phyloP scores from a whole-genome alignment of 495 filamentous ascomycete genomes.

The Aspergillus homomorphus region DNA sequence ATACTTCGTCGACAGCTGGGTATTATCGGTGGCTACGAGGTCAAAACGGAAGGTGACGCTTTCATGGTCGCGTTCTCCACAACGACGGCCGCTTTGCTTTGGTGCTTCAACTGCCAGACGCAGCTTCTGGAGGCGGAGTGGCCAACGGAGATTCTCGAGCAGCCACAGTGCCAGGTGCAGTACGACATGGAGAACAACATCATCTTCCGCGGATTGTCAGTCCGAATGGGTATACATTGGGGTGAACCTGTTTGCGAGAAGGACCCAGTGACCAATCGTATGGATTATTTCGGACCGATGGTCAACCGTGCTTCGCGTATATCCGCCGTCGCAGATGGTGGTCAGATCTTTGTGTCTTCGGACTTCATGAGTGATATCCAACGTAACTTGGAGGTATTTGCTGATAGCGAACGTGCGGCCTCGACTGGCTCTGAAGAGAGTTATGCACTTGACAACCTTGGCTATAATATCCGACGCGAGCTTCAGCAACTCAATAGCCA shows the following conservation, averaged over 20 bases:
- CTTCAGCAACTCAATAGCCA: slow-evolving; percentile 82
- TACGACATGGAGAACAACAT: slow-evolving; percentile 80
- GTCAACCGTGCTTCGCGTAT: slow-evolving; percentile 96
- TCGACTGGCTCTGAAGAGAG: slow-evolving; percentile 72
- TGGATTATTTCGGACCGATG: slow-evolving; percentile 99
- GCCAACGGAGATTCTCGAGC: slow-evolving; percentile 89
- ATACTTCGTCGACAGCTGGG: slow-evolving; percentile 90
- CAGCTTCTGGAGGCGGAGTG: slow-evolving; percentile 83
- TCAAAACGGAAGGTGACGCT: slow-evolving; percentile 99
- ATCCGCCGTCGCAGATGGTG: slow-evolving; percentile 90
- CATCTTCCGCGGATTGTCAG: slow-evolving; percentile 89
- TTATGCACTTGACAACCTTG: slow-evolving; percentile 54
- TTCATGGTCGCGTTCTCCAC: slow-evolving; percentile 99
- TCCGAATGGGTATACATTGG: slow-evolving; percentile 97
- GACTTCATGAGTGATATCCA: slow-evolving; percentile 97
- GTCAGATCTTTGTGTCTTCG: slow-evolving; percentile 92
- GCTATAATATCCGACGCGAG: slow-evolving; percentile 76
- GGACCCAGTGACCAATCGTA: slow-evolving; percentile 92
- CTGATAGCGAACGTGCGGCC: slow-evolving; percentile 67
- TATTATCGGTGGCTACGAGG: slow-evolving; percentile 94
- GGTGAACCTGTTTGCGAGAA: slow-evolving; percentile 90
- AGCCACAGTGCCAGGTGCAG: slow-evolving; percentile 76
- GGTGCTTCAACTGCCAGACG: slow-evolving; percentile 92
- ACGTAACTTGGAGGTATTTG: slow-evolving; percentile 80
- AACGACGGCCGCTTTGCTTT: slow-evolving; percentile 86